Base-by-base conservation (phyloP, 352 stramenopile genomes). In the Lagenidium giganteum region DNA sequence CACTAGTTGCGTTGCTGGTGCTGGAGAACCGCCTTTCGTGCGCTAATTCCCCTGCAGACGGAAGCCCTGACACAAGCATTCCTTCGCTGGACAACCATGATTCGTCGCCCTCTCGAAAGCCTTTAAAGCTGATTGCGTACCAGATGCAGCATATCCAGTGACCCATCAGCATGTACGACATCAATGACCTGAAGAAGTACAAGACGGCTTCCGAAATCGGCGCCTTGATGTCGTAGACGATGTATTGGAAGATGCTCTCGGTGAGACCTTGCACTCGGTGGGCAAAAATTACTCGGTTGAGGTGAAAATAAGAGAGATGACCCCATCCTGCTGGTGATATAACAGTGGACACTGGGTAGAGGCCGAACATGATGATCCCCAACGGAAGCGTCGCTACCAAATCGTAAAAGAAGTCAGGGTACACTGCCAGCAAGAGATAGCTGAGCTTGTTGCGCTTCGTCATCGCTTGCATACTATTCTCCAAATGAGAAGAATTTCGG, bases 91-190 rank as follows among this genome's bases (percentile, higher is more conserved):
- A 59, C 8, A 85, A 51, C 76, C 76, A 89, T 31, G 76, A 89
- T 14, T 57, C 44, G 0, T 46, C 18, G 27, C 75, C 84, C 20
- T 47, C 28, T 5, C 71, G 27, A 13, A 60, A 65, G 5, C 57
- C 51, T 8, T 66, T 37, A 25, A 81, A 60, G 20, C 69, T 77
- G 3, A 63, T 57, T 0, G 64, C 47, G 47, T 67, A 87, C 73
- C 73, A 87, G 20, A 73, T 47, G 21, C 70, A 85, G 2, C 70
- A 73, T 32, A 89, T 61, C 18, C 74, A 69, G 41, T 89, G 76
- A 0, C 66, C 73, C 57, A 80, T 81, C 14, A 64, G 51, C 8
- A 87, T 18, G 38, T 82, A 89, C n/a, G 60, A 63, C 1, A 22
- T 31, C 7, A 89, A 32, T 3, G 70, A 71, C 3, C 67, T 61